A percentile compares a stretch with the other conserved stretches of the same genome.
Conservation (phyloP, 495 filamentous ascomycete genomes). For the Sordaria brevicollis region DNA sequence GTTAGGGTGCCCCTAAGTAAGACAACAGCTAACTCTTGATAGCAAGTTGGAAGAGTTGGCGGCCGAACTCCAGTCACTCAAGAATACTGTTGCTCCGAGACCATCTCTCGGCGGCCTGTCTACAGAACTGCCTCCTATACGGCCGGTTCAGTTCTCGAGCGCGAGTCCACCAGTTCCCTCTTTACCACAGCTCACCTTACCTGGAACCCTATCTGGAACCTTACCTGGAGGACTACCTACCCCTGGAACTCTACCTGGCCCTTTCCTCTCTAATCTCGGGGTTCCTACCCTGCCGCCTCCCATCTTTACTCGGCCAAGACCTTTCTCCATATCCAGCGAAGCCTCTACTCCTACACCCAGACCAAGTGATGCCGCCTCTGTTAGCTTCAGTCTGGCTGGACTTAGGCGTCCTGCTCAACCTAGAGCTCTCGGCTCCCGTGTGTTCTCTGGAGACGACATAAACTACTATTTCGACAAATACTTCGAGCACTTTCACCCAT, state of each 20-base stretch:
- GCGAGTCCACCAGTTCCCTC: neutral
- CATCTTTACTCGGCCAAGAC: slow-evolving; percentile 6
- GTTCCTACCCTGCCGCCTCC: slow-evolving; percentile 5
- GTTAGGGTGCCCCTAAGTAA: neutral
- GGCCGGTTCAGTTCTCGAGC: slow-evolving; percentile 6
- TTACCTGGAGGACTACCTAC: neutral
- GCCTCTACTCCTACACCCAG: slow-evolving; percentile 3
- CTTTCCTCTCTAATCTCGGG: neutral
- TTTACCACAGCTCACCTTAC: neutral
- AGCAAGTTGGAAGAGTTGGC: slow-evolving; percentile 37
- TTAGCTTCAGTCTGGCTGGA: neutral
- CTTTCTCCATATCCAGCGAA: slow-evolving; percentile 7
- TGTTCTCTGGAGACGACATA: slow-evolving; percentile 36
- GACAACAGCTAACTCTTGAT: neutral
- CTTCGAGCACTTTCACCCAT: slow-evolving; percentile 34
- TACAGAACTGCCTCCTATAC: slow-evolving; percentile 6
- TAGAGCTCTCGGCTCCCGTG: slow-evolving; percentile 31
- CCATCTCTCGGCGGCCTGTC: neutral
- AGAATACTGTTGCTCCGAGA: slow-evolving; percentile 27
- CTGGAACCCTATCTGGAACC: neutral
- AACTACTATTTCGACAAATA: slow-evolving; percentile 36
- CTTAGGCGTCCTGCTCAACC: slow-evolving; percentile 17
- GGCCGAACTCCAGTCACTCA: slow-evolving; percentile 34
- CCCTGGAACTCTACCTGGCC: neutral
- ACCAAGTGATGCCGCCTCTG: slow-evolving; percentile 2